phyloP scores from a whole-genome alignment of 495 filamentous ascomycete species.

The Neurospora discreta region DNA sequence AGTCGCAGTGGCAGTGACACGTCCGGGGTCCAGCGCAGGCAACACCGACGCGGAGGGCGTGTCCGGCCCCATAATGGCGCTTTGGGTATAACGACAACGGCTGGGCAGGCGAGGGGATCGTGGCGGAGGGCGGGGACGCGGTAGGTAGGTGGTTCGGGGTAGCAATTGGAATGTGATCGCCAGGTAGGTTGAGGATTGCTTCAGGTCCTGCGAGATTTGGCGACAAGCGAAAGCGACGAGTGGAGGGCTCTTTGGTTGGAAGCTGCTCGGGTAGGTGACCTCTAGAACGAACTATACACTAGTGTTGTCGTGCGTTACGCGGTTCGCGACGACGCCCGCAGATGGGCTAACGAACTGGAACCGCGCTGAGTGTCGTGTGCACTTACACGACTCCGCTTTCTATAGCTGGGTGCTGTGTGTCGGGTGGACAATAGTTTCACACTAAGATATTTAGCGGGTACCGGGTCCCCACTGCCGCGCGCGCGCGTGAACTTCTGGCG shows the following conservation, averaged over 20 bases:
- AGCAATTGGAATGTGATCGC: slow-evolving; percentile 3
- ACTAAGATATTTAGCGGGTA: background rate
- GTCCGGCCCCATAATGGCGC: slow-evolving; percentile 17
- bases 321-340: slow-evolving; percentile 22
- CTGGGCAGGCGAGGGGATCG: background rate
- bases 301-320: slow-evolving; percentile 14
- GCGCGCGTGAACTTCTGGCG: background rate
- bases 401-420: background rate
- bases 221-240: slow-evolving; percentile 5
- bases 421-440: background rate
- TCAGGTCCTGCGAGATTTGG: slow-evolving; percentile 21
- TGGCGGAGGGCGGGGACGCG: background rate
- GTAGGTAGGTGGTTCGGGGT: background rate
- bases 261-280: background rate
- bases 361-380: slow-evolving; percentile 8
- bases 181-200: background rate
- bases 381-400: slow-evolving; percentile 6
- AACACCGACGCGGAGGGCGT: slow-evolving; percentile 7
- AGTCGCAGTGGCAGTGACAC: slow-evolving; percentile 3
- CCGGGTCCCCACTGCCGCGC: background rate
- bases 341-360: slow-evolving; percentile 12
- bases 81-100: background rate
- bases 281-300: too few relatives aligned
- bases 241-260: slow-evolving; percentile 7
- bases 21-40: slow-evolving; percentile 17